Evolutionary conservation across 106 monocot genomes (phyloP).

Genomic region (Gastrodia elata): DNA sequence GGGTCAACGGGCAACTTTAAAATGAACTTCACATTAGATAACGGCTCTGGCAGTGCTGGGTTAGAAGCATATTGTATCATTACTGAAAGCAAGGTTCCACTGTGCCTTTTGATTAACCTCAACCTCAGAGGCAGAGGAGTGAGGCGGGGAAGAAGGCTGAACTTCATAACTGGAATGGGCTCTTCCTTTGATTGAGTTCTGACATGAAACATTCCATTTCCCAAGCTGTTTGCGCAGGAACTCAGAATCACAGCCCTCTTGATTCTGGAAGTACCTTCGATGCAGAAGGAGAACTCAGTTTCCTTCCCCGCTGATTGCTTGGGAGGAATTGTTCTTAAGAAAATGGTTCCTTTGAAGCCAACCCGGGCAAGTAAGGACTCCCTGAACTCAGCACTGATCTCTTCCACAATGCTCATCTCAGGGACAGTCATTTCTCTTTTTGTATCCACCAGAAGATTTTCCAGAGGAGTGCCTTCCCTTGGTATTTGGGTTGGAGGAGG

Average conservation of each 20-base stretch:
- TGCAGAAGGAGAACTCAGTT: slow-evolving; percentile 79
- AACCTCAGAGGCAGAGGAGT: slow-evolving; percentile 80
- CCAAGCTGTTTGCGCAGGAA: slow-evolving; percentile 53
- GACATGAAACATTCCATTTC: slow-evolving; percentile 77
- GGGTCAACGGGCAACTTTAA: slow-evolving; percentile 90
- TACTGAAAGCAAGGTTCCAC: slow-evolving; percentile 69
- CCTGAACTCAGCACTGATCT: slow-evolving; percentile 87
- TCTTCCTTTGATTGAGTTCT: slow-evolving; percentile 60
- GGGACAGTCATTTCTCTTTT: slow-evolving; percentile 61
- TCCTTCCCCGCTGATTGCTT: slow-evolving; percentile 68
- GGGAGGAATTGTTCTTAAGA: slow-evolving; percentile 61
- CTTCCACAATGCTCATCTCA: slow-evolving; percentile 75
- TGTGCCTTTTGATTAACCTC: slow-evolving; percentile 77
- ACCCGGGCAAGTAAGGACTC: slow-evolving; percentile 70
- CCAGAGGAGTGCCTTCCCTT: slow-evolving; percentile 46
- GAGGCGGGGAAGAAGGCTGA: slow-evolving; percentile 63
- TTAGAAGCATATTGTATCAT: slow-evolving; percentile 94
- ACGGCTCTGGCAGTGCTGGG: slow-evolving; percentile 44
- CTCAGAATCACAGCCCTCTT: slow-evolving; percentile 75
- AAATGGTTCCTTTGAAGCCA: slow-evolving; percentile 67
- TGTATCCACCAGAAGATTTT: slow-evolving; percentile 65
- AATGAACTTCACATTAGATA: slow-evolving; percentile 73
- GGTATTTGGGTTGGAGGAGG: slow-evolving; percentile 18
- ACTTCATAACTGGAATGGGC: slow-evolving; percentile 65
- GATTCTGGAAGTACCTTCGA: slow-evolving; percentile 57